A percentile compares a stretch with the other conserved stretches of the same genome.
phyloP scores from a whole-genome alignment of 768 basidiomycete species.

The Suillus fuscotomentosus region DNA sequence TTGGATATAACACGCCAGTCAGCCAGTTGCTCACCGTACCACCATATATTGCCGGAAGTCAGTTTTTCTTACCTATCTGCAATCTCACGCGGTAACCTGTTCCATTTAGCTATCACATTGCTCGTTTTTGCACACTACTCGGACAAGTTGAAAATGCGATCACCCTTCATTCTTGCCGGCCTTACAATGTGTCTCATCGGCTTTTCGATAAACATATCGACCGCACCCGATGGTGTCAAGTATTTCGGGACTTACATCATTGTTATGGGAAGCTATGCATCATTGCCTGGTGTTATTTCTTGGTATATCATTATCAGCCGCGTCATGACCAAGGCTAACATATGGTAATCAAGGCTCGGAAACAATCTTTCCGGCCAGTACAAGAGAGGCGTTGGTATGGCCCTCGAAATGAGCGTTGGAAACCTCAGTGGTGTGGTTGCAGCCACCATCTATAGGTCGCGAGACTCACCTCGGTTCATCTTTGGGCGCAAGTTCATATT shows the following conservation, averaged over 20 bases:
- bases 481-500: constrained; percentile 48
- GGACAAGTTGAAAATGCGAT: constrained; percentile 52
- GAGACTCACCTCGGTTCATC: constrained; percentile 58
- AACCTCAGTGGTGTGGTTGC: constrained; percentile 65
- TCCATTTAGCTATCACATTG: constrained; percentile 42
- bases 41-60: constrained; percentile 62
- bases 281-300: constrained; percentile 57
- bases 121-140: constrained; percentile 54
- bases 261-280: constrained; percentile 61
- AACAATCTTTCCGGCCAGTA: constrained; percentile 47
- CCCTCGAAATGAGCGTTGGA: constrained; percentile 64
- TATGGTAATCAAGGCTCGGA: background rate
- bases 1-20: constrained; percentile 52
- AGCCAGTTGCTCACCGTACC: constrained; percentile 65
- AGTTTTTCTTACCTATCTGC: constrained; percentile 23
- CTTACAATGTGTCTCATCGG: constrained; percentile 52
- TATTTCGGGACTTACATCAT: constrained; percentile 70
- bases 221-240: constrained; percentile 51
- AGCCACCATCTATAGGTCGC: constrained; percentile 55
- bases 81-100: background rate
- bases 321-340: background rate
- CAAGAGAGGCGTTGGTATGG: constrained; percentile 69
- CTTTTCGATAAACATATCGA: constrained; percentile 59
- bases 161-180: constrained; percentile 55
- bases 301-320: constrained; percentile 41